These are phyloP conservation scores for Penicillium sp. DNA, from an alignment of 2,329 filamentous ascomycete species.

Conservation along the genomic window DNA sequence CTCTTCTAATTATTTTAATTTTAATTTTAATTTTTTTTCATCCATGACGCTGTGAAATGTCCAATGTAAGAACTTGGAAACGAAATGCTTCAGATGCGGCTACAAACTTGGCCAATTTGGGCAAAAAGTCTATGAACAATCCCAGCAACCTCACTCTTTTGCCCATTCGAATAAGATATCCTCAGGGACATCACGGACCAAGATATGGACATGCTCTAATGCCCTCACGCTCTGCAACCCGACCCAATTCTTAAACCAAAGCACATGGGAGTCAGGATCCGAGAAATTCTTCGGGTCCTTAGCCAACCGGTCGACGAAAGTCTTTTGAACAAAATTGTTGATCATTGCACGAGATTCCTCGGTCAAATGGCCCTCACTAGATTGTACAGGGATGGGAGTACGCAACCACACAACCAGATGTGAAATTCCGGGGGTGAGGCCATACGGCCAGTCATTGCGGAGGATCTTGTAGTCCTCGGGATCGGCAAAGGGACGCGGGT, in stretches of 20 bases:
- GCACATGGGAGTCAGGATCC: conserved; percentile 47
- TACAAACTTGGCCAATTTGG: neutral
- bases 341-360: conserved; percentile 50
- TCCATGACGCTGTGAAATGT: neutral
- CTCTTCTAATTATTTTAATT: neutral
- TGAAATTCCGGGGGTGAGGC: conserved; percentile 53
- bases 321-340: conserved; percentile 50
- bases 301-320: conserved; percentile 49
- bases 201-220: conserved; percentile 58
- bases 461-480: conserved; percentile 57
- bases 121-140: neutral
- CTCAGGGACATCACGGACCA: conserved; percentile 51
- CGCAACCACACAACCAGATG: conserved; percentile 61
- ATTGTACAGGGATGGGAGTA: conserved; percentile 49
- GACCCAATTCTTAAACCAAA: conserved; percentile 67
- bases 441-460: conserved; percentile 65
- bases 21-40: no score
- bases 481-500: conserved; percentile 55
- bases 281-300: conserved; percentile 34
- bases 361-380: conserved; percentile 51
- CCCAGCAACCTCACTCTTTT: conserved; percentile 27
- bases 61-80: neutral
- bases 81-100: neutral
- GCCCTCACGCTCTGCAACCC: conserved; percentile 60
- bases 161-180: conserved; percentile 48